phyloP scores from a whole-genome alignment of 371 early-diverging fungal species.

The Gilbertella persicaria region DNA sequence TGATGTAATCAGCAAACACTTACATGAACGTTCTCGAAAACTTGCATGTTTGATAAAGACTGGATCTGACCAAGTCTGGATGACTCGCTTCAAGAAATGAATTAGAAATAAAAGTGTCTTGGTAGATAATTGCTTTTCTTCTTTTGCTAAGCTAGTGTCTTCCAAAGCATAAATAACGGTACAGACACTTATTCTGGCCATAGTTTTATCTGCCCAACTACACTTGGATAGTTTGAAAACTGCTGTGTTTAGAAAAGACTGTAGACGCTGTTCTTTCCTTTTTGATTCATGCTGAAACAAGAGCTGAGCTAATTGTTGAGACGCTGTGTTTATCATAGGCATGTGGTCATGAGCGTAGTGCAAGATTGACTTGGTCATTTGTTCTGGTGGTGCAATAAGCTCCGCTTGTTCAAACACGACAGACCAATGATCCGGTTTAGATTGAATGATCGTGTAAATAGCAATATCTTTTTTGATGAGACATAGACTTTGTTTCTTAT shows the following conservation, averaged over 20 bases:
- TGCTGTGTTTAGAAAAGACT: slow-evolving; percentile 13
- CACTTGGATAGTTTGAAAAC: slow-evolving; percentile 10
- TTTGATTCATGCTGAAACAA: slow-evolving; percentile 1
- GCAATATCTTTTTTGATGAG: slow-evolving; percentile 5
- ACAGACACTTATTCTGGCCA: slow-evolving; percentile 11
- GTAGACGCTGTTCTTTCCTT: background rate
- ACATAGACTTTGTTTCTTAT: background rate
- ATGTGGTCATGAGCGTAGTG: background rate
- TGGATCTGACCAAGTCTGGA: slow-evolving; percentile 40
- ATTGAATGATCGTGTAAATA: slow-evolving; percentile 18
- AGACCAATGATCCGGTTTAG: background rate
- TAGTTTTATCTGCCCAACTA: slow-evolving; percentile 16
- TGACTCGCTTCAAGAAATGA: slow-evolving; percentile 8
- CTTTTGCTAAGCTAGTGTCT: background rate
- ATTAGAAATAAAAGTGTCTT: background rate
- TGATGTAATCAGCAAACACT: background rate
- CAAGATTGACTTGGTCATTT: slow-evolving; percentile 5
- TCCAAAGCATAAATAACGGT: slow-evolving; percentile 8
- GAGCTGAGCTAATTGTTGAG: slow-evolving; percentile 6
- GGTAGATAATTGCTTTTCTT: background rate
- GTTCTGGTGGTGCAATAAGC: slow-evolving; percentile 5
- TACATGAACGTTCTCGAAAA: slow-evolving; percentile 33
- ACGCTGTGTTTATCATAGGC: background rate
- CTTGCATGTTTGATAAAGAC: slow-evolving; percentile 36
- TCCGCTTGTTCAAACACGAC: slow-evolving; percentile 1